Evolutionary conservation across 2,329 filamentous ascomycete genomes (phyloP), one percentile per base, ranked within the genome.

Genomic region (Pochonia chlamydosporia): DNA sequence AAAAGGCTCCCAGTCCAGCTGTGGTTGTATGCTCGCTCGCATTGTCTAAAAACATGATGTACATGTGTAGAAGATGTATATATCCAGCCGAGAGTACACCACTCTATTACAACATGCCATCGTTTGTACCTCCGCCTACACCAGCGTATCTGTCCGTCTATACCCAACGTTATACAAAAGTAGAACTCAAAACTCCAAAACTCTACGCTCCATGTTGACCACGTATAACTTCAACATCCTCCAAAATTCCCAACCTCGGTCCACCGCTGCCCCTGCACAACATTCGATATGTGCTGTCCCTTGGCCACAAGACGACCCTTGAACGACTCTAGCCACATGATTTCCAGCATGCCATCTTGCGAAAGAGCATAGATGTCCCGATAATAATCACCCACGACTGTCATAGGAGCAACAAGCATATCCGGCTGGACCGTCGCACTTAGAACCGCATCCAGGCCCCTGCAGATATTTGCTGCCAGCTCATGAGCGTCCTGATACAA

Each of bases 381-480:
- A 52, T 71, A 77, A 30, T 72, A 67, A n/a, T 66, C 59, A 51
- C 69, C 58, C 1, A 68, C 71, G 13, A 71, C 64, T 7, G 58
- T 63, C 58, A 77, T 63, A 3, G 73, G 72, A 10, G 64, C 65
- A 8, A 65, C 56, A 14, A 78, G 54, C 52, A 75, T 52, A 50
- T 76, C 73, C 2, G 73, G 74, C 60, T 76, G 73, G 13, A 64
- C 63, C 1, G 68, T 73, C 3, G 59, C 62, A 6, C 56, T 59
- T 5, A 78, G 61, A 0, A 68, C 69, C 39, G 67, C 73, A 49
- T 79, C 76, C 4, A 80, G 59, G 3, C 70, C 69, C 35, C 75
- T 68, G 52, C 77, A 79, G 14, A 79, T 70, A 46, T 72, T 69
- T 8, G 65, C 68, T 1, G 76, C 75, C 28, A 75, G 60, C 43